Base-by-base conservation (phyloP, 371 early-diverging fungal genomes). In the Zychaea mexicana region DNA sequence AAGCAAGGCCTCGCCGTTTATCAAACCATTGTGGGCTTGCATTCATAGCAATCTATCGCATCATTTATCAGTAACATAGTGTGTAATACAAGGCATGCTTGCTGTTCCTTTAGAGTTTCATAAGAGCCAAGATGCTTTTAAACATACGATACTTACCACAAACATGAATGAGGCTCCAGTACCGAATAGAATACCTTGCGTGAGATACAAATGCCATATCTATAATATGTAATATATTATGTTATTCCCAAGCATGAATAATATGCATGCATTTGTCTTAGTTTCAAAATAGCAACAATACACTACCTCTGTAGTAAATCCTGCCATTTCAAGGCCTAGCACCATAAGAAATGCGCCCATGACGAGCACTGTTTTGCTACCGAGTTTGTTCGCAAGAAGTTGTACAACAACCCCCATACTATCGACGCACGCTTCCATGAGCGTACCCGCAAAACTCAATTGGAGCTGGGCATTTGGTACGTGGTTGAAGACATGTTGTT, bases 1-100 rank as follows among this genome's bases (percentile, higher is more conserved):
- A 79, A 12, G 89, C 92, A 42, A 92, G 54, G 0, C 88, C 87
- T 6, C 91, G 83, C 21, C 71, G 62, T 24, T 77, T 74, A 31
- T 59, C 57, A 64, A 92, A 92, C 90, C 90, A 92, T 59, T 91
- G 92, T 0, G 88, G 61, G 1, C 86, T 82, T 7, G 87, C 68
- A 13, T 74, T 49, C 42, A 84, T 70, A 15, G 58, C 63, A 38
- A 58, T 57, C 70, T 58, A 21, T n/a, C n/a, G n/a, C n/a, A n/a
- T n/a, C n/a, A n/a, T n/a, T n/a, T n/a, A n/a, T n/a, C n/a, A n/a
- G n/a, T n/a, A n/a, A n/a, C n/a, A n/a, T n/a, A n/a, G n/a, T n/a
- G n/a, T n/a, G n/a, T n/a, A n/a, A n/a, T n/a, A n/a, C n/a, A n/a
- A n/a, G n/a, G n/a, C n/a, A n/a, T n/a, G n/a, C n/a, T n/a, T n/a